Percentiles rank a stretch among this genome's conserved stretches.
Evolutionary conservation across 179 eudicot species (phyloP).

Genomic region (Carnegiea gigantea): DNA sequence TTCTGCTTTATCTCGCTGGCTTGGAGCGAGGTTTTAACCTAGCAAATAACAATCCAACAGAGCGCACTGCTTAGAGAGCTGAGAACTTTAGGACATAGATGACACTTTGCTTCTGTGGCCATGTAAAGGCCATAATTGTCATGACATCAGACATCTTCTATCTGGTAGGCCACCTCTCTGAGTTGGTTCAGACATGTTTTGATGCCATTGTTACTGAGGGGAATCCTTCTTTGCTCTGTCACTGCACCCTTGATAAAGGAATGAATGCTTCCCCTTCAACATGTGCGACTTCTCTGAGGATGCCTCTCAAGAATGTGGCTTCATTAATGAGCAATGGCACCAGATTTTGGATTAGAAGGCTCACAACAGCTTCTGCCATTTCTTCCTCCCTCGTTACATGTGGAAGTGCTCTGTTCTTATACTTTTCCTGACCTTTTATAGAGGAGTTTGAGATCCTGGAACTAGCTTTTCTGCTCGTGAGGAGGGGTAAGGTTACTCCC

Average conservation of each 20-base stretch:
- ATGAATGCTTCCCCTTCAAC: conserved; percentile 19
- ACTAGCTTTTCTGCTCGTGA: background rate
- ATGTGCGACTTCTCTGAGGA: conserved; percentile 12
- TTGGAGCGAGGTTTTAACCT: conserved; percentile 1
- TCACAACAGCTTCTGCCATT: conserved; percentile 27
- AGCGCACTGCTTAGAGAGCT: background rate
- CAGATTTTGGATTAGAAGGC: conserved; percentile 15
- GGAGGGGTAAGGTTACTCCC: background rate
- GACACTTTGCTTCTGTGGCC: conserved; percentile 13
- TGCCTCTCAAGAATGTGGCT: conserved; percentile 18
- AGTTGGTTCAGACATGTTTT: conserved; percentile 27
- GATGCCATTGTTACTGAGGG: background rate
- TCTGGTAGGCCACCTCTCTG: conserved; percentile 19
- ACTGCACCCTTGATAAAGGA: conserved; percentile 20
- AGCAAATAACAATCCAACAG: conserved; percentile 1
- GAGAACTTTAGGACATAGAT: background rate
- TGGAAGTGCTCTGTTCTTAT: background rate
- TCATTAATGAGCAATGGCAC: conserved; percentile 17
- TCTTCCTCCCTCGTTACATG: background rate
- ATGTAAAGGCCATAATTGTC: conserved; percentile 23
- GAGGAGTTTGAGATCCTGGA: background rate
- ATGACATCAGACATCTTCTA: conserved; percentile 26
- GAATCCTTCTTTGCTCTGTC: conserved; percentile 7
- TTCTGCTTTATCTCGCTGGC: conserved; percentile 8
- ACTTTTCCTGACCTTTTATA: background rate